phyloP scores from a whole-genome alignment of 202 grass and related monocot species.

The Schoenoplectus tabernaemontani region DNA sequence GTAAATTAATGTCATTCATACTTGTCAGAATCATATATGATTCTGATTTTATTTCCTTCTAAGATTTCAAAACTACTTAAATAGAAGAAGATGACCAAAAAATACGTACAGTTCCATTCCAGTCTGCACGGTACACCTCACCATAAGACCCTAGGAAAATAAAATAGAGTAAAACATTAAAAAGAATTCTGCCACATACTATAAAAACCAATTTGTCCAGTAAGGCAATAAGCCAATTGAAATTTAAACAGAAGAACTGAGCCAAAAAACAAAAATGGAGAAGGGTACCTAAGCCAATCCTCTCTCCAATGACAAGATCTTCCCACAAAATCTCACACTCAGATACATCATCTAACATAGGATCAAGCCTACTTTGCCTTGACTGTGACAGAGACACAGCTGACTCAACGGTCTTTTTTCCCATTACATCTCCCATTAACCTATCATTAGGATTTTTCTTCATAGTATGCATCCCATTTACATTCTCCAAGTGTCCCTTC shows the following conservation, averaged over 20 bases:
- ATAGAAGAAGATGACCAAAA: constrained; percentile 28
- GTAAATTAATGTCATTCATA: constrained; percentile 34
- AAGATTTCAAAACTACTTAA: constrained; percentile 16
- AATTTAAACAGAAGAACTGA: constrained; percentile 4
- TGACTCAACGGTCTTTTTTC: constrained; percentile 42
- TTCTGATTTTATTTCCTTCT: constrained; percentile 5
- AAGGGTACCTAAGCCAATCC: constrained; percentile 96
- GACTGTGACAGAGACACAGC: constrained; percentile 33
- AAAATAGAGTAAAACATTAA: constrained; percentile 28
- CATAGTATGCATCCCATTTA: constrained; percentile 26
- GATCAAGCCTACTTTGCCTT: constrained; percentile 61
- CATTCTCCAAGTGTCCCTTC: constrained; percentile 16
- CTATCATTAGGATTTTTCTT: constrained; percentile 65
- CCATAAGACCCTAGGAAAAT: constrained; percentile 80
- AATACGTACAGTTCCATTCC: constrained; percentile 80
- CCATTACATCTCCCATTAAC: constrained; percentile 43
- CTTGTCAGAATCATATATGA: constrained; percentile 7
- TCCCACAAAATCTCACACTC: constrained; percentile 98
- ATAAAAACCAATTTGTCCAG: constrained; percentile 21
- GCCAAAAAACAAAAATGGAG: constrained; percentile 26
- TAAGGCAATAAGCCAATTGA: constrained; percentile 23
- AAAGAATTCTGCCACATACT: constrained; percentile 22
- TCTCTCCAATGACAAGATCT: constrained; percentile 93
- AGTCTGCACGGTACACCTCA: constrained; percentile 97
- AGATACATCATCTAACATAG: constrained; percentile 85